Base-by-base conservation (phyloP, 495 filamentous ascomycete genomes). In the Amphirosellinia nigrospora region DNA sequence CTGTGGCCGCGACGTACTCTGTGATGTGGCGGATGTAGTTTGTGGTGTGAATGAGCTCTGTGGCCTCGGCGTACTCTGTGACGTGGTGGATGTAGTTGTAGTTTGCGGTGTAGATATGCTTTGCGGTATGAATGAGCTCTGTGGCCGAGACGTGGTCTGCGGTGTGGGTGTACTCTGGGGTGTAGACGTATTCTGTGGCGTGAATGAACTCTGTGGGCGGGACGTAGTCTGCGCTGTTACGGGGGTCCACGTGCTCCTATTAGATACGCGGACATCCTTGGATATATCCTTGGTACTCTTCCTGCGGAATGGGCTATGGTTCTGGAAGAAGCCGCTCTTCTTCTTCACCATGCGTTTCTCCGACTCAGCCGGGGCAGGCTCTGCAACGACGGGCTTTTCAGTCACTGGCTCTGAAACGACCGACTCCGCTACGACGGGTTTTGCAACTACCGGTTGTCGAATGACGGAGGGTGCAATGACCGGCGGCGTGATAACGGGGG, bases 241-340 rank as follows among this genome's bases (percentile, higher is more conserved):
- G 6, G 78, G 78, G 9, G 78, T 78, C 90, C 90, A 92, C 0
- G 89, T 92, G 72, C 89, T 91, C 68, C 90, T 82, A 72, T n/a
- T 28, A 19, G 83, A 79, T 36, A 79, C 10, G 36, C 79, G 77
- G 23, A 81, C 67, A n/a, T 70, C 68, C 77, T 94, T 97, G 62
- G 94, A 50, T 11, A 69, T 21, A 38, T 97, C 94, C 77, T 94
- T 97, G 65, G 94, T 93, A 76, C 94, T 97, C 86, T 96, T 97
- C 50, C 95, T 88, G 52, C 94, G 87, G 84, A 99, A 99, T 1
- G 96, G 96, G 73, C 94, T 97, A 78, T 96, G 93, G 73, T 90
- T 92, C 74, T 91, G 89, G 84, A 99, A 99, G 80, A 98, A 98
- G 5, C 94, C 92, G 72, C 90, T 94, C 84, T 92, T 94, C 81